Conservation (phyloP, 1,284 basidiomycete genomes). For the Sphaerobolus stellatus region DNA sequence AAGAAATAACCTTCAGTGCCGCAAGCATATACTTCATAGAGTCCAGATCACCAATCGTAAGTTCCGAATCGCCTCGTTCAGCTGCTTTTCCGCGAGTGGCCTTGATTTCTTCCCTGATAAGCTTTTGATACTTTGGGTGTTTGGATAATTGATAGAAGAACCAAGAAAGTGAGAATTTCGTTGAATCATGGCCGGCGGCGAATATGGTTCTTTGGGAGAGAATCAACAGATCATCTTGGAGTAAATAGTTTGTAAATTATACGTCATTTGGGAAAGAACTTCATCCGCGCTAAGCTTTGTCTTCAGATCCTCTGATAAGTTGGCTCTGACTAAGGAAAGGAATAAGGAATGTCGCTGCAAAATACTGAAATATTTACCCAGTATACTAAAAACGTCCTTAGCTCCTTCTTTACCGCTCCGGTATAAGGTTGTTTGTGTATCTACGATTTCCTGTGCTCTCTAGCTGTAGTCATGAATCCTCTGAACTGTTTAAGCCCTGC, state of each 20-base stretch:
- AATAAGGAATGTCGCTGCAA: background rate
- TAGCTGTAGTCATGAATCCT: background rate
- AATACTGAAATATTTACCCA: conserved; percentile 29
- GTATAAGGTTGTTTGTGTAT: conserved; percentile 37
- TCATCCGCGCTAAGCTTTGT: conserved; percentile 49
- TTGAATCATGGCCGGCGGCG: conserved; percentile 54
- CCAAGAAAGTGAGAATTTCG: conserved; percentile 34
- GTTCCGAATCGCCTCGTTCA: conserved; percentile 19
- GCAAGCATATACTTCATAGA: conserved; percentile 56
- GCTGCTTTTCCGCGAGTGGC: background rate
- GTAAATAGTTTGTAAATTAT: background rate
- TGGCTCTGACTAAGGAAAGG: conserved; percentile 48
- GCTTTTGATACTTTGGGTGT: background rate
- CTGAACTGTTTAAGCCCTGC: background rate
- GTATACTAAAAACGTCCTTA: conserved; percentile 43
- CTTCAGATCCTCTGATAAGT: conserved; percentile 44
- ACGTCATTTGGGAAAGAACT: conserved; percentile 49
- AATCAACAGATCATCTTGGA: background rate
- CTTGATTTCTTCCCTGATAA: background rate
- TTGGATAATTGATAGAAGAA: background rate
- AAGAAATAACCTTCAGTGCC: conserved; percentile 39
- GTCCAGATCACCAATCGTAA: conserved; percentile 46
- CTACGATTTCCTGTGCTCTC: conserved; percentile 40
- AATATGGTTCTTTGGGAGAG: conserved; percentile 26
- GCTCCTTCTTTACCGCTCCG: conserved; percentile 26